phyloP scores from a whole-genome alignment of 2,329 filamentous ascomycete genomes.

The Fusarium neocosmosporiellum region DNA sequence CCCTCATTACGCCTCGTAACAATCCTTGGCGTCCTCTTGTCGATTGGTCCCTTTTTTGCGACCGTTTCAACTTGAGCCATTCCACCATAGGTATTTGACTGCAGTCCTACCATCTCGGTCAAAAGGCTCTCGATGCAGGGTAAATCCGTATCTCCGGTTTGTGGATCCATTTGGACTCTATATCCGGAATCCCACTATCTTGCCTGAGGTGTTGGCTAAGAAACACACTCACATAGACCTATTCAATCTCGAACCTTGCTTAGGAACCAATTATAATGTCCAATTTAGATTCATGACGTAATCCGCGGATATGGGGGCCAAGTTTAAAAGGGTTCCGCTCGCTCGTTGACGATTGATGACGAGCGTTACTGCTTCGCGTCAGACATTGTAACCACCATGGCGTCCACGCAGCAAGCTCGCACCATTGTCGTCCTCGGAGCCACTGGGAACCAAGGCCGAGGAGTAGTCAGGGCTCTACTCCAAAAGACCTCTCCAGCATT shows the following conservation, averaged over 20 bases:
- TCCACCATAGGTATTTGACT: not conserved
- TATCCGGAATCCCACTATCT: not conserved
- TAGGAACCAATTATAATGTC: not conserved
- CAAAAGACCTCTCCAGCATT: not conserved
- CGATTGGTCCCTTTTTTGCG: not conserved
- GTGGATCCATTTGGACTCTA: not conserved
- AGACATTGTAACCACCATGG: not conserved
- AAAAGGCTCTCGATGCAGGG: not conserved
- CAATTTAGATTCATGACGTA: not conserved
- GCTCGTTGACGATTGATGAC: not conserved
- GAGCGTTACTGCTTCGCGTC: not conserved
- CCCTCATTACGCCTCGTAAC: not conserved
- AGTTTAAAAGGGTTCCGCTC: not conserved
- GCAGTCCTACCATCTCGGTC: not conserved
- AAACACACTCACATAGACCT: not conserved
- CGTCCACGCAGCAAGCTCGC: not conserved
- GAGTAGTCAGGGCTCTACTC: not conserved
- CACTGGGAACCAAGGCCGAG: conserved; percentile 11
- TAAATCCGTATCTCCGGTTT: not conserved
- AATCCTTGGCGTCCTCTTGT: not conserved
- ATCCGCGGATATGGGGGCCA: not conserved
- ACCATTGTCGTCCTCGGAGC: conserved; percentile 19
- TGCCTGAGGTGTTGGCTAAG: not conserved
- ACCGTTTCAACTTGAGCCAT: not conserved
- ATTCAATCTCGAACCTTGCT: not conserved